These are phyloP conservation scores for Xylariaceae sp. DNA, from an alignment of 2,329 filamentous ascomycete species.

Conservation along the genomic window DNA sequence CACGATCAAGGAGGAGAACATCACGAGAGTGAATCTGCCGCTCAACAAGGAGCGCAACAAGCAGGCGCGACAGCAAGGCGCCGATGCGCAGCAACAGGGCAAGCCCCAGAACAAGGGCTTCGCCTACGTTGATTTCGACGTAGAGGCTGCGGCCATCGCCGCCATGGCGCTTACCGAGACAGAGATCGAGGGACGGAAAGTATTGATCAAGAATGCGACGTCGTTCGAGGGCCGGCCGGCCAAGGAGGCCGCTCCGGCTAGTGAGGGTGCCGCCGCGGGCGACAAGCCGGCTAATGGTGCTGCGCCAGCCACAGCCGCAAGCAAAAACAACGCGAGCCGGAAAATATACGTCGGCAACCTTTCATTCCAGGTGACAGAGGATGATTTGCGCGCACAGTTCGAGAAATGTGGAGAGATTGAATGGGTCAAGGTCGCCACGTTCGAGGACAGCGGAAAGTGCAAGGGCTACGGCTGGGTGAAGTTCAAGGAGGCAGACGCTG, in stretches of 20 bases:
- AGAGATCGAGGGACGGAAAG: conserved; percentile 66
- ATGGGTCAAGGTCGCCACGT: conserved; percentile 84
- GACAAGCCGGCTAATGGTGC: conserved; percentile 24
- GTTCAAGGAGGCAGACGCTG: conserved; percentile 73
- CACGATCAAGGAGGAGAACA: conserved; percentile 59
- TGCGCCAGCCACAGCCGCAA: conserved; percentile 27
- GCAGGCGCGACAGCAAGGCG: conserved; percentile 20
- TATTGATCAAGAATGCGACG: conserved; percentile 90
- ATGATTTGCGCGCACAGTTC: conserved; percentile 76
- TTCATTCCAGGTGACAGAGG: conserved; percentile 73
- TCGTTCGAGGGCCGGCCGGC: conserved; percentile 86
- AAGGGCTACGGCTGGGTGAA: conserved; percentile 96
- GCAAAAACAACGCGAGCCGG: conserved; percentile 54
- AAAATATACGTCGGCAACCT: conserved; percentile 93
- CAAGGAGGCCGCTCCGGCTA: conserved; percentile 41
- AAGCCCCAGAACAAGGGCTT: conserved; percentile 77
- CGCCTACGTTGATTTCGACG: conserved; percentile 89
- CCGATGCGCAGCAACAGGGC: conserved; percentile 21
- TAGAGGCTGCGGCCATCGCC: conserved; percentile 62
- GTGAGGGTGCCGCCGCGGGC: conserved; percentile 32
- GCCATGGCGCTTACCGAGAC: conserved; percentile 84
- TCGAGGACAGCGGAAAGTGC: conserved; percentile 95
- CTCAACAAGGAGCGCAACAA: conserved; percentile 41
- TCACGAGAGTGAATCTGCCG: conserved; percentile 82
- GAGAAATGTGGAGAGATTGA: conserved; percentile 76